Base-by-base conservation (phyloP, 2,329 filamentous ascomycete genomes). In the Zymoseptoria crescenta region DNA sequence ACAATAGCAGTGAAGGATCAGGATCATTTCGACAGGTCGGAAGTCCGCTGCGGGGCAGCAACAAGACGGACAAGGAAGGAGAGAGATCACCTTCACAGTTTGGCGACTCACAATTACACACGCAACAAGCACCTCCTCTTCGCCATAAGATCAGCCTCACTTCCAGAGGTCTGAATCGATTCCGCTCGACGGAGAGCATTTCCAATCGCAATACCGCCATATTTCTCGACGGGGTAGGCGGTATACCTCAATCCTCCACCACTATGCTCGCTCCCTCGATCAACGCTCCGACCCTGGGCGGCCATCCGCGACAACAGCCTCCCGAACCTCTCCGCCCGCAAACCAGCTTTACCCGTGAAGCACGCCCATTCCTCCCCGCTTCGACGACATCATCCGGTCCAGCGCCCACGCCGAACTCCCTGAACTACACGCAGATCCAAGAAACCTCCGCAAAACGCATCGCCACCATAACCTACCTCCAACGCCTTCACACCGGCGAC, bases 381-480 rank as follows among this genome's bases (percentile, higher is more conserved):
- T 30, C 6, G 16, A 16, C 35, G 5, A 16, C 35, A 45, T 45
- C 35, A 2, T 24, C 76, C 13, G 35, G 35, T 1, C 35, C 35
- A 7, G 16, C 35, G 7, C 35, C 35, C n/a, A 45, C 35, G 35
- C 81, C 83, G 8, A 75, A 79, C 60, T 76, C 79, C 53, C 35
- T 45, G 13, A 78, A 86, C 58, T 86, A 83, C 71, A 80, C 85
- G 65, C 82, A 85, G 64, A 84, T 99, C 62, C 89, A 93, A 59
- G 93, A 97, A 61, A 84, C 90, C 67, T 88, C 90, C 45, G 87
- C 87, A 59, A 99, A 99, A 79, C 84, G 94, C 67, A 96, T 99
- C 78, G 91, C 91, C 1, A 97, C 94, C 0, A 75, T 99, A 49
- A 90, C 96, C 68, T 99, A 99, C 72, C 75, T 99, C 64, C 85